phyloP scores from a whole-genome alignment of 305 asterid species.

The Fraxinus latifolia region DNA sequence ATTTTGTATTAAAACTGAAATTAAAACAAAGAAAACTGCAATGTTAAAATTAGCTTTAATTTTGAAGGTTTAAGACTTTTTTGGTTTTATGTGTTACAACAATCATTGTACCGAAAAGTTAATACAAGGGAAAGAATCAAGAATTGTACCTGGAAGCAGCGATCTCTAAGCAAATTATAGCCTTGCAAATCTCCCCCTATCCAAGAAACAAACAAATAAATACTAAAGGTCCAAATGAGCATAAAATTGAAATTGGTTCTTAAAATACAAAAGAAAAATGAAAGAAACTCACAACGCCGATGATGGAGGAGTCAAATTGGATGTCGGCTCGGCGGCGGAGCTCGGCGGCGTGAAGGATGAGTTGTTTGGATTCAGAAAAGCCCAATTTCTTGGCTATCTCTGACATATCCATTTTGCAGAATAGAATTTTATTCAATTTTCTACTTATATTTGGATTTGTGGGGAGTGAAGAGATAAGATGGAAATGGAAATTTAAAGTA shows the following conservation, averaged over 20 bases:
- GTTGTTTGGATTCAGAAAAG: slow-evolving; percentile 56
- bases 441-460: not conserved
- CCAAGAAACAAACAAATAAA: not conserved
- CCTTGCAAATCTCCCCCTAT: slow-evolving; percentile 86
- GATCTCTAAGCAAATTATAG: slow-evolving; percentile 84
- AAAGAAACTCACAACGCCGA: slow-evolving; percentile 67
- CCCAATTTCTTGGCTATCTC: slow-evolving; percentile 65
- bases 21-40: no score
- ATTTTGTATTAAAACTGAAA: no score
- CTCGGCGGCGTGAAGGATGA: slow-evolving; percentile 81
- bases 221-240: not conserved
- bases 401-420: slow-evolving; percentile 54
- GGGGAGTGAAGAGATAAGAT: not conserved
- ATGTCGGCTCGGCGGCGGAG: slow-evolving; percentile 89
- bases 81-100: no score
- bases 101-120: not conserved
- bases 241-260: not conserved
- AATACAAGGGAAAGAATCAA: not conserved
- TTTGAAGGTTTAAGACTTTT: no score
- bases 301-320: slow-evolving; percentile 77
- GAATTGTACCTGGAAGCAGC: slow-evolving; percentile 63
- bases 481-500: not conserved
- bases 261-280: not conserved
- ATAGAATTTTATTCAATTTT: not conserved
- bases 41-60: no score